Evolutionary conservation across 805 yeast species (phyloP).

Genomic region (Hanseniaspora pseudoguilliermondii): DNA sequence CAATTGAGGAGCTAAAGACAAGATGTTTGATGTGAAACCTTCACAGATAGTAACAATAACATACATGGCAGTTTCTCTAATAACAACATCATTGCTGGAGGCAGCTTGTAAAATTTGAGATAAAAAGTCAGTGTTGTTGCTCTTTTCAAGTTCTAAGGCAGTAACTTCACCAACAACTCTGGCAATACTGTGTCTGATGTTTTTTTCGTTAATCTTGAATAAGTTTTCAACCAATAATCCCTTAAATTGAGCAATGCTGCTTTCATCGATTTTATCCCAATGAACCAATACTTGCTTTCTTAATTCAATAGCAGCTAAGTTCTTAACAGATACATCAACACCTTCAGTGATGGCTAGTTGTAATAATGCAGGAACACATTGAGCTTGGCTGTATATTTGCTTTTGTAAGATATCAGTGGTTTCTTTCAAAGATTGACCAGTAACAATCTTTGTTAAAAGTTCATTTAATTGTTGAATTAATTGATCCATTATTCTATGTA

Average conservation of each 20-base stretch:
- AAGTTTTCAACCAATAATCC: constrained; percentile 56
- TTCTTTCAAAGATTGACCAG: constrained; percentile 62
- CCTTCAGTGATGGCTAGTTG: constrained; percentile 63
- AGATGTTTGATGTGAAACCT: constrained; percentile 46
- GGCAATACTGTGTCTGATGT: constrained; percentile 78
- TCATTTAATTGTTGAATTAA: constrained; percentile 61
- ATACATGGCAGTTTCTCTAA: constrained; percentile 73
- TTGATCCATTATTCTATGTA: constrained; percentile 41
- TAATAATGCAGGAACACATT: constrained; percentile 67
- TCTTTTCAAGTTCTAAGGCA: constrained; percentile 53
- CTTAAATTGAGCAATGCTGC: constrained; percentile 49
- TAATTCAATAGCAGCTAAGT: constrained; percentile 92
- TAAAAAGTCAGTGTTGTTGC: constrained; percentile 66
- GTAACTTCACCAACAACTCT: constrained; percentile 83
- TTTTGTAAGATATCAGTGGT: constrained; percentile 66
- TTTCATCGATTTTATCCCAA: constrained; percentile 44
- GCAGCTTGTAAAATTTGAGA: constrained; percentile 60
- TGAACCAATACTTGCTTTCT: constrained; percentile 63
- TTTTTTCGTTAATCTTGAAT: constrained; percentile 46
- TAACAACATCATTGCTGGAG: constrained; percentile 34
- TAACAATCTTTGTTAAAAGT: constrained; percentile 64
- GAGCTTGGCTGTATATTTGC: constrained; percentile 59
- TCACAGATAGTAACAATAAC: constrained; percentile 69
- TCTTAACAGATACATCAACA: constrained; percentile 36
- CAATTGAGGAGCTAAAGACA: constrained; percentile 50